Conservation (phyloP, 768 basidiomycete species). For the Strobilomyces dryophilus region DNA sequence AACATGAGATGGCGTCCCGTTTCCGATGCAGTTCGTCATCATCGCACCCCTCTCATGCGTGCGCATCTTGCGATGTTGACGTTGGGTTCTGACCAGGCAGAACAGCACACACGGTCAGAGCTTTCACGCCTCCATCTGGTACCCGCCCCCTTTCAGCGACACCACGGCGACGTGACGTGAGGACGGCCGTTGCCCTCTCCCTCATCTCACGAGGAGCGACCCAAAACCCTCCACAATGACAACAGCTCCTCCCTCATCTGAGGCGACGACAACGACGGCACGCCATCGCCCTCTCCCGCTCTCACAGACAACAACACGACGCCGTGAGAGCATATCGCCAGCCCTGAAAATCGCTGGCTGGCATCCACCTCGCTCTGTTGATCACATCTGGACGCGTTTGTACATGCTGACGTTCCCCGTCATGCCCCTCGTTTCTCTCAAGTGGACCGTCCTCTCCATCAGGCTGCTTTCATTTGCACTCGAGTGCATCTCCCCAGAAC, state of each 20-base stretch:
- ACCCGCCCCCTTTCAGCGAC: too few relatives aligned
- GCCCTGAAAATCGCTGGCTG: too few relatives aligned
- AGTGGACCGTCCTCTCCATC: slow-evolving; percentile 39
- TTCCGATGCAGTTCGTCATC: slow-evolving; percentile 69
- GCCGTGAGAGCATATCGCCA: too few relatives aligned
- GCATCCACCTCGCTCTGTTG: too few relatives aligned
- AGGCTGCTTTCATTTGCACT: slow-evolving; percentile 55
- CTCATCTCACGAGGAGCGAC: too few relatives aligned
- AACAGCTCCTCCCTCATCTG: too few relatives aligned
- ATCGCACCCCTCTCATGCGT: slow-evolving; percentile 72
- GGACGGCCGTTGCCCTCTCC: too few relatives aligned
- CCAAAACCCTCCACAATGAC: too few relatives aligned
- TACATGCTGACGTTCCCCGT: slow-evolving; percentile 31
- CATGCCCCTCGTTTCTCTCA: slow-evolving; percentile 40
- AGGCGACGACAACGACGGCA: too few relatives aligned
- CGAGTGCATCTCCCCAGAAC: slow-evolving; percentile 70
- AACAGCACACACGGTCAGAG: slow-evolving; percentile 63
- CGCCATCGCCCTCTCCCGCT: too few relatives aligned
- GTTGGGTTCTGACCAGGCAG: neutral
- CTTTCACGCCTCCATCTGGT: slow-evolving; percentile 81
- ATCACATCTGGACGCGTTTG: slow-evolving; percentile 66
- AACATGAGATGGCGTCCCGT: slow-evolving; percentile 53
- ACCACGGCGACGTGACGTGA: too few relatives aligned
- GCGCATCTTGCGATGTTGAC: neutral
- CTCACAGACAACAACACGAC: too few relatives aligned